These are phyloP conservation scores for Mycosphaerella sp. DNA, from an alignment of 2,329 filamentous ascomycete species.

Conservation along the genomic window DNA sequence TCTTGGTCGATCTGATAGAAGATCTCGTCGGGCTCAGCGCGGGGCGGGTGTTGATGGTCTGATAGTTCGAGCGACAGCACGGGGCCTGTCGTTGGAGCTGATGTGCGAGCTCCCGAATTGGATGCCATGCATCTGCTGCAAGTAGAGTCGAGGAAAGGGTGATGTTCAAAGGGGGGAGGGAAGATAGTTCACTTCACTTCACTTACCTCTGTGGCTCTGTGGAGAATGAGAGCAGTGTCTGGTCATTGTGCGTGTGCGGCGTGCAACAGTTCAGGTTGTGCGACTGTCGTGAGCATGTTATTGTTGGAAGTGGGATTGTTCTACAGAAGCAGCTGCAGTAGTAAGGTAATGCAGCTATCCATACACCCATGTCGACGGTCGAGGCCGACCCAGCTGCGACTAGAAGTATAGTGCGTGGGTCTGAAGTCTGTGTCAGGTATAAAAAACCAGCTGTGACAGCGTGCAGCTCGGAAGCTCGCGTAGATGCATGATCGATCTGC, in stretches of 20 bases:
- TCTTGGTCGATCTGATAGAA: slow-evolving; percentile 20
- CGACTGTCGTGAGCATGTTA: background rate
- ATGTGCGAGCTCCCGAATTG: background rate
- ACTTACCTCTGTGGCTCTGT: too few species aligned
- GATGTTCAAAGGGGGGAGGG: background rate
- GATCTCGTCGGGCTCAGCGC: slow-evolving; percentile 14
- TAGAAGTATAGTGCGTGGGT: background rate
- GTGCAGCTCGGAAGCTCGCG: background rate
- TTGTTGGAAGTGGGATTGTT: background rate
- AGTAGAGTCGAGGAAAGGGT: background rate
- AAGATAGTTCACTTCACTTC: background rate
- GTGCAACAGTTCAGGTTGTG: background rate
- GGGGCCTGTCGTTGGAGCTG: too few species aligned
- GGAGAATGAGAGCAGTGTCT: background rate
- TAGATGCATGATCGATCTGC: slow-evolving; percentile 1
- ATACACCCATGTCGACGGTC: background rate
- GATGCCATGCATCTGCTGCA: background rate
- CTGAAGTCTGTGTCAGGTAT: too few species aligned
- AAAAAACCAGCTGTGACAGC: too few species aligned
- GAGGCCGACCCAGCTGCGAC: background rate
- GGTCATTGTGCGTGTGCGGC: background rate
- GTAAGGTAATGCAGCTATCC: background rate
- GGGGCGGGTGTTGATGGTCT: slow-evolving; percentile 2
- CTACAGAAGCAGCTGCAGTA: background rate
- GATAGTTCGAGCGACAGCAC: background rate